Evolutionary conservation across 352 stramenopile genomes (phyloP).

Genomic region (Phytophthora vignae): DNA sequence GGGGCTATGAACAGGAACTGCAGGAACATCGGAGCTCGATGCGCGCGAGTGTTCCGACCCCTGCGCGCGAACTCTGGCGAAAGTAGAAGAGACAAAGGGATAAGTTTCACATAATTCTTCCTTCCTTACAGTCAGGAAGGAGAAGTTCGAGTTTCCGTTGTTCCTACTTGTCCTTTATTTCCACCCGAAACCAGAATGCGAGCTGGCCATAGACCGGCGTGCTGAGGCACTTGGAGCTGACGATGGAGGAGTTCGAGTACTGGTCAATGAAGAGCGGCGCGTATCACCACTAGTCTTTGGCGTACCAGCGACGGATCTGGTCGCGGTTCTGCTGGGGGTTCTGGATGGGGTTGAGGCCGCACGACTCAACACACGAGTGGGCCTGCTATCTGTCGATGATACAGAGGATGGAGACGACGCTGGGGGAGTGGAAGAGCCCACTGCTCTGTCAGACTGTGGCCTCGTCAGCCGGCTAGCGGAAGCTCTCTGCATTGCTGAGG

Average conservation of each 20-base stretch:
- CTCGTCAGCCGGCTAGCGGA: slow-evolving; percentile 36
- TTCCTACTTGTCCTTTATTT: slow-evolving; percentile 17
- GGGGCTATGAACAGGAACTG: slow-evolving; percentile 54
- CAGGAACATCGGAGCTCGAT: slow-evolving; percentile 35
- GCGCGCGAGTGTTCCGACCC: neutral
- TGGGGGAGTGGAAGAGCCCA: slow-evolving; percentile 26
- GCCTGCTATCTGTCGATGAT: slow-evolving; percentile 24
- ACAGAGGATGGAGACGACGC: slow-evolving; percentile 33
- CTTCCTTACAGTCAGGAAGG: slow-evolving; percentile 21
- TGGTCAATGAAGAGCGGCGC: slow-evolving; percentile 35
- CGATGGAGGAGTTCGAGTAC: slow-evolving; percentile 26
- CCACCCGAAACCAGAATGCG: slow-evolving; percentile 40
- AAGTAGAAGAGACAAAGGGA: slow-evolving; percentile 14
- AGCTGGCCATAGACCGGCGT: slow-evolving; percentile 26
- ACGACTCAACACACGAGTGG: slow-evolving; percentile 39
- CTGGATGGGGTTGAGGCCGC: slow-evolving; percentile 17
- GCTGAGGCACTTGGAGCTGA: slow-evolving; percentile 21
- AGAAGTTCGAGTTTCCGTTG: neutral
- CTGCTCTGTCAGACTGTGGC: slow-evolving; percentile 25
- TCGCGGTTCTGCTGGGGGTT: slow-evolving; percentile 14
- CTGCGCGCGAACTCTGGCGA: slow-evolving; percentile 18
- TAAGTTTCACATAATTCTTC: neutral
- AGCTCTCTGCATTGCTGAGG: slow-evolving; percentile 24
- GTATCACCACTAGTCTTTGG: slow-evolving; percentile 13
- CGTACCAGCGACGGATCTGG: slow-evolving; percentile 13